phyloP scores from a whole-genome alignment of 331 rosid species.

The Quercus lobata region DNA sequence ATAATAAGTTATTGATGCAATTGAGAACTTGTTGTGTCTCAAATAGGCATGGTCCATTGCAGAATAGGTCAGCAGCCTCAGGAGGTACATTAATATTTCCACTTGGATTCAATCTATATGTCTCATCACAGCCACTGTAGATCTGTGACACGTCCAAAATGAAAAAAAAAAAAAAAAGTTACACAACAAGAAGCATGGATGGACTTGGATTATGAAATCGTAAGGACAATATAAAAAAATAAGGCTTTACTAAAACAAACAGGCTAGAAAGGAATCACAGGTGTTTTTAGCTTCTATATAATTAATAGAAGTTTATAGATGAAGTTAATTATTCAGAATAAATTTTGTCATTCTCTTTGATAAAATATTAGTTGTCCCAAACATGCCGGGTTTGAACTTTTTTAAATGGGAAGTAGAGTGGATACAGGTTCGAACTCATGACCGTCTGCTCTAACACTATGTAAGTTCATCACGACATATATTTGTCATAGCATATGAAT shows the following conservation, averaged over 20 bases:
- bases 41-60: constrained; percentile 70
- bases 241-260: neutral
- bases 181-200: neutral
- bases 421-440: too few species aligned
- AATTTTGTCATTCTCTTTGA: too few species aligned
- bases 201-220: neutral
- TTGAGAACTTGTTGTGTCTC: constrained; percentile 63
- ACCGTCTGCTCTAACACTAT: too few species aligned
- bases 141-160: constrained; percentile 33
- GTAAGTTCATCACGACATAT: neutral
- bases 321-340: neutral
- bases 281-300: too few species aligned
- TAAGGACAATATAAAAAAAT: neutral
- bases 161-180: neutral
- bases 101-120: constrained; percentile 68
- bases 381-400: too few species aligned
- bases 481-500: neutral
- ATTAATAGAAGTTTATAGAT: neutral
- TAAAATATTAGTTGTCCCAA: too few species aligned
- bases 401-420: too few species aligned
- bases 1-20: constrained; percentile 46
- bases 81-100: constrained; percentile 62
- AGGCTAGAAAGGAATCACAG: too few species aligned
- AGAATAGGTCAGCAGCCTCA: constrained; percentile 53
- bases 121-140: constrained; percentile 53